phyloP scores from a whole-genome alignment of 208 protist genomes.

The Trypanosoma vivax region DNA sequence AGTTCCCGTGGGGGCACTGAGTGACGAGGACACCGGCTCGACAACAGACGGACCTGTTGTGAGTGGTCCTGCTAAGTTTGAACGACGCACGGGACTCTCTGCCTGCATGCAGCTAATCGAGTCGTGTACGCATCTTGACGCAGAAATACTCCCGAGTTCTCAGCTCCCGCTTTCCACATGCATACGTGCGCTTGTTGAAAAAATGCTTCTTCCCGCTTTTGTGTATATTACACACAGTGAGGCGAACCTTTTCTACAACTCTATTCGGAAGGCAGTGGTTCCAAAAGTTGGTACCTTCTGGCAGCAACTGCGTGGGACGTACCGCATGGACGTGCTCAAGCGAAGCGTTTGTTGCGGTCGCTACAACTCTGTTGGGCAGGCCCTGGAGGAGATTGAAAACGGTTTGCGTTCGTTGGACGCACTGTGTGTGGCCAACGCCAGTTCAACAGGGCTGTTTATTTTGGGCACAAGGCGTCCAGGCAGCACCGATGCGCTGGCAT shows the following conservation, averaged over 20 bases:
- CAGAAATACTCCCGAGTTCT: slow-evolving; percentile 26
- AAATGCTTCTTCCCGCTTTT: slow-evolving; percentile 72
- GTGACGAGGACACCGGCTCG: too few relatives aligned
- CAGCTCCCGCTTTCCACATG: slow-evolving; percentile 28
- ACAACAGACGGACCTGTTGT: too few relatives aligned
- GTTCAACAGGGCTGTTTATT: slow-evolving; percentile 40
- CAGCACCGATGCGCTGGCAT: slow-evolving; percentile 60
- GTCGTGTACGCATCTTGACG: slow-evolving; percentile 15
- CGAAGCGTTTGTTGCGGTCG: slow-evolving; percentile 31
- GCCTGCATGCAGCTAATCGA: slow-evolving; percentile 36
- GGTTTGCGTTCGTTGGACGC: slow-evolving; percentile 46
- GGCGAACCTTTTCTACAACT: slow-evolving; percentile 28
- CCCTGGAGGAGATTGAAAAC: slow-evolving; percentile 36
- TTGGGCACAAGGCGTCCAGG: slow-evolving; percentile 50
- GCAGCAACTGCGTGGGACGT: slow-evolving; percentile 51
- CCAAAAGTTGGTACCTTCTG: slow-evolving; percentile 54
- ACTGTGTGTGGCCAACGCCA: slow-evolving; percentile 23
- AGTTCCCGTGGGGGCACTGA: too few relatives aligned
- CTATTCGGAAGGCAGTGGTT: slow-evolving; percentile 42
- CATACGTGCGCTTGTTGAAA: slow-evolving; percentile 34
- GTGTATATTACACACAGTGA: slow-evolving; percentile 64
- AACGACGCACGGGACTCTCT: slow-evolving; percentile 26
- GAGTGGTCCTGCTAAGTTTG: neutral
- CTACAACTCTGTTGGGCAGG: slow-evolving; percentile 34
- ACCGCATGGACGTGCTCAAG: slow-evolving; percentile 36